Evolutionary conservation across 345 rosid species (phyloP).

Genomic region (Jatropha curcas): DNA sequence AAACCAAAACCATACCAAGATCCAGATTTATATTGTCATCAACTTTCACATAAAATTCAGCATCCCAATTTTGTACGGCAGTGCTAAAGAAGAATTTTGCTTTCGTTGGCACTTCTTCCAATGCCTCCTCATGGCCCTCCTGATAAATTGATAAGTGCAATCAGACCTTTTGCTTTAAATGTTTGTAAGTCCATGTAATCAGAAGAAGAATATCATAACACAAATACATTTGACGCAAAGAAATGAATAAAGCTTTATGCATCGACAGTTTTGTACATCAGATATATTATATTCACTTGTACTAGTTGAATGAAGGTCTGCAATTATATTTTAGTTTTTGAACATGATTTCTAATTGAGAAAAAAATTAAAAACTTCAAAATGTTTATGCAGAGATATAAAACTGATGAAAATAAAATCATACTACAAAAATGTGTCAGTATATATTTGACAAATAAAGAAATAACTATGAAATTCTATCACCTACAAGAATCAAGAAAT

Average conservation of each 20-base stretch:
- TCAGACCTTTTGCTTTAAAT: conserved; percentile 15
- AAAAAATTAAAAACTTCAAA: not conserved
- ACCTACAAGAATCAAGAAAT: conserved; percentile 89
- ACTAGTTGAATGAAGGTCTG: not conserved
- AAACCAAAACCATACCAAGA: conserved; percentile 56
- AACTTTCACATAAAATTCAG: conserved; percentile 85
- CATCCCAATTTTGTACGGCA: conserved; percentile 93
- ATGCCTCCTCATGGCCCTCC: conserved; percentile 96
- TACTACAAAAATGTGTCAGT: not conserved
- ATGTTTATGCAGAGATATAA: not conserved
- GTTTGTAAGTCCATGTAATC: conserved; percentile 7
- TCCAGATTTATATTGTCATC: conserved; percentile 79
- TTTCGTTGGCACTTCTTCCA: conserved; percentile 90
- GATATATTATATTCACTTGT: not conserved
- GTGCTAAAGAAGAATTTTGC: conserved; percentile 79
- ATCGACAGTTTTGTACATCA: not conserved
- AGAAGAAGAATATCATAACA: not conserved
- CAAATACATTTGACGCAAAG: not conserved
- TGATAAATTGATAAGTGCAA: conserved; percentile 30
- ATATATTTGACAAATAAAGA: not conserved
- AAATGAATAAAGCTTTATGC: conserved; percentile 11
- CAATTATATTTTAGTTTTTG: conserved; percentile 17
- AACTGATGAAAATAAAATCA: not conserved
- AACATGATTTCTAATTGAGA: conserved; percentile 12
- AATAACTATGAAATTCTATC: conserved; percentile 12